A percentile compares a stretch with the other conserved stretches of the same genome.
phyloP scores from a whole-genome alignment of 805 yeast genomes.

The Candida ficus region DNA sequence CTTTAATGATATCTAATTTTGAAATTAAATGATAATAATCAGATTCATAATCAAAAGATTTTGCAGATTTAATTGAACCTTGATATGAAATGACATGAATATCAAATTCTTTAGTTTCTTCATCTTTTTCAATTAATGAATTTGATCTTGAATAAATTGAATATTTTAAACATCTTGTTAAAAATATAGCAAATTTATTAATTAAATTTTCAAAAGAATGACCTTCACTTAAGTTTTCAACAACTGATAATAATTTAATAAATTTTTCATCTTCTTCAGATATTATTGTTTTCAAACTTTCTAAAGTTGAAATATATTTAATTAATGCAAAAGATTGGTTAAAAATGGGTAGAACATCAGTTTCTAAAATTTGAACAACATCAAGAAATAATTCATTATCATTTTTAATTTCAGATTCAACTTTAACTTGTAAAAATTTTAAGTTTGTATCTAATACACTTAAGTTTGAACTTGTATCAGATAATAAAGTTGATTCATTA shows the following conservation, averaged over 20 bases:
- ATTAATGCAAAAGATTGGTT: slow-evolving; percentile 4
- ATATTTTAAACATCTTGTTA: slow-evolving; percentile 3
- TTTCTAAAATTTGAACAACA: slow-evolving; percentile 3
- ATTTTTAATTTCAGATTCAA: slow-evolving; percentile 5
- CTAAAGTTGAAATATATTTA: neutral
- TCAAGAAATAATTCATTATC: slow-evolving; percentile 6
- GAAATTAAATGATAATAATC: slow-evolving; percentile 5
- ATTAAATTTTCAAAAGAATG: slow-evolving; percentile 3
- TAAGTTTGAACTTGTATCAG: slow-evolving; percentile 3
- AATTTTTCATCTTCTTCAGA: neutral
- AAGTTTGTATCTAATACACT: slow-evolving; percentile 4
- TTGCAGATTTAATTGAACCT: neutral
- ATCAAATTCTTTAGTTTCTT: neutral
- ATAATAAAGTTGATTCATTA: neutral
- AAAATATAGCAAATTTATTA: neutral
- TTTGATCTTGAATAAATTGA: neutral
- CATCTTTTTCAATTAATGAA: neutral
- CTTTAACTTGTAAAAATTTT: slow-evolving; percentile 3
- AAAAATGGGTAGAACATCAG: slow-evolving; percentile 7
- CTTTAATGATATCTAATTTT: slow-evolving; percentile 1
- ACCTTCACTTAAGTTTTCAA: neutral
- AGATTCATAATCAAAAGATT: slow-evolving; percentile 2
- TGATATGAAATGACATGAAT: too few species aligned
- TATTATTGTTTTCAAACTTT: neutral
- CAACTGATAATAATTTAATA: neutral